Base-by-base conservation (phyloP, 495 filamentous ascomycete species). In the Staphylotrichum longicolle region DNA sequence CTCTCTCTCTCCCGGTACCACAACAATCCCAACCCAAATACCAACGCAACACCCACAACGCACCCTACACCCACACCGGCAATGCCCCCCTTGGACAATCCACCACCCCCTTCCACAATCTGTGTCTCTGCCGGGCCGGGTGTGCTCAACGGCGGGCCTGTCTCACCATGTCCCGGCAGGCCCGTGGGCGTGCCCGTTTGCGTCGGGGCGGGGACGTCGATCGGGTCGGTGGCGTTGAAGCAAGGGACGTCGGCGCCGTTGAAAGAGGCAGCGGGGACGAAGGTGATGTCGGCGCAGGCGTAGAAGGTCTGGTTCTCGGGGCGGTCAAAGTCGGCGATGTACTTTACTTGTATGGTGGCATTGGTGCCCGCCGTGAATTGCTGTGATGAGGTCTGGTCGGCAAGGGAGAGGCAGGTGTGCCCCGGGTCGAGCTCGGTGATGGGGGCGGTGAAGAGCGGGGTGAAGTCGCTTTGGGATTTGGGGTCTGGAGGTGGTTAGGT, bases 281-380 rank as follows among this genome's bases (percentile, higher is more conserved):
- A 80, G 7, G 70, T 78, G 42, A 82, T 72, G 66, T 83, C 80
- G 9, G 81, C 77, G 53, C 79, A 83, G 32, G 78, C 77, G 63
- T 81, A 82, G 70, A 78, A 82, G 27, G 76, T 79, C 58, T 79
- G 70, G 52, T 79, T 78, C 34, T 68, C 72, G 39, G 78, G 78
- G 0, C 68, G 71, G 62, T 80, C 78, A 34, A 75, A 78, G 32
- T 77, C 75, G 32, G 76, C 73, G 5, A 68, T 71, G 66, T 82
- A 82, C 30, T 73, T 74, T 60, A 83, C 59, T 57, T 82, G 80
- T 52, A 82, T 72, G 11, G 81, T 83, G 2, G 81, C 81, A 48
- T 80, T 80, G 30, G 68, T 66, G 30, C 80, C 80, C 0, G 70
- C 60, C 10, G 63, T 51, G 11, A 72, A 27, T 68, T 55, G 64